Evolutionary conservation across 192 early-diverging fungal species (phyloP), one percentile per base, ranked within the genome.

Genomic region (Rhizophagus prolifer): DNA sequence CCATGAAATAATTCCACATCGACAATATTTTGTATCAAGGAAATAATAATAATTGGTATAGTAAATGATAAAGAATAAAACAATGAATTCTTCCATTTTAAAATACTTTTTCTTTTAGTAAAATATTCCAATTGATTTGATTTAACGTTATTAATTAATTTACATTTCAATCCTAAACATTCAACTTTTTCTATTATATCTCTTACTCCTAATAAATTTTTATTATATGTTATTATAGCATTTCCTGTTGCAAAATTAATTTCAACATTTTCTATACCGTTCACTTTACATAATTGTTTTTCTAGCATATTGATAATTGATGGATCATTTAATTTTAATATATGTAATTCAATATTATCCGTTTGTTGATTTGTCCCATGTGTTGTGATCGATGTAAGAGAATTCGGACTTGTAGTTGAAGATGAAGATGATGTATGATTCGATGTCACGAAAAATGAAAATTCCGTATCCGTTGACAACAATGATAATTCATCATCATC

Each of bases 111-210:
- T 14, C 92, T 93, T 36, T 94, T 89, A 64, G 91, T 87, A 68
- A 99, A 82, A 30, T 91, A 93, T 82, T 99, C 96, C 14, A 95
- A 74, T 80, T 97, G 96, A 16, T 90, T 88, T 80, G 90, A 90
- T 19, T 87, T 79, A 47, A 80, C 80, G 16, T 82, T 82, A 34
- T 92, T 90, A 3, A 88, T 85, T 60, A 95, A 78, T 79, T 92
- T 81, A 25, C 91, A 93, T 72, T 92, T 87, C 65, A 94, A 96
- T 1, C 97, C 97, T 0, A 96, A 84, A 16, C 78, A 80, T 83
- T 98, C 94, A 44, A 97, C 93, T 36, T 82, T 81, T 59, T 90
- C 89, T 0, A 97, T 91, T 77, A 98, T 90, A 79, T 90, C 88
- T 8, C 95, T 88, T n/a, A 94, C 83, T 2, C 93, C 94, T 1